Evolutionary conservation across 257 asterid genomes (phyloP), one percentile per base, ranked within the genome.

Genomic region (Paulownia fortunei): DNA sequence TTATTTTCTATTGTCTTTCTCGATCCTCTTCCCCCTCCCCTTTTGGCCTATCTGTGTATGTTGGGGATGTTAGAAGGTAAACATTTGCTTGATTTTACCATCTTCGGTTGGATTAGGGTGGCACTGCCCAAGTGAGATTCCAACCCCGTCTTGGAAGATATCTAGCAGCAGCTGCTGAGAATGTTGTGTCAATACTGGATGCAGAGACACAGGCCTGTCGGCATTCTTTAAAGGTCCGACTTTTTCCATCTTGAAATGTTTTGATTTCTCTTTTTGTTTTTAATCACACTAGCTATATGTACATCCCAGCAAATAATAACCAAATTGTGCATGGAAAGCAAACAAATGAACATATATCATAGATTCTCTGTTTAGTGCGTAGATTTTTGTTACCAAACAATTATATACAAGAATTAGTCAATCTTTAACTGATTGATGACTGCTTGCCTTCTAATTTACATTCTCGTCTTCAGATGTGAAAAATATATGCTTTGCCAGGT

Each of bases 121-220:
- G 93, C 3, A 87, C 86, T 80, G 81, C 90, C 69, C 98, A 90
- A 83, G 97, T 96, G 82, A 89, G 99, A 82, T 96, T 96, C 75
- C 99, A 96, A 78, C 98, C 99, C 16, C 96, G 93, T 77, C 83
- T 80, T 6, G 99, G 99, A 76, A 86, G 94, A 81, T 92, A 82
- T 79, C 97, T 96, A 49, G 99, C 99, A 39, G 99, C 98, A 36
- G 99, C 97, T 36, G 92, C 97, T 37, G 98, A 95, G 59, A 91
- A 93, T 80, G 90, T 90, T 23, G 97, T 95, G 39, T 89, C 99
- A 2, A 90, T 95, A 77, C 82, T 93, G 39, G 99, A 96, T 68
- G 87, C 81, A 54, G 99, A 96, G 71, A 92, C 98, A 16, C 94
- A 85, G 80, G 70, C 88, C 52, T 92, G 97, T 79, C 88, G 90